Evolutionary conservation across 1,139 yeast species (phyloP).

Genomic region (Candida sanyaensis): DNA sequence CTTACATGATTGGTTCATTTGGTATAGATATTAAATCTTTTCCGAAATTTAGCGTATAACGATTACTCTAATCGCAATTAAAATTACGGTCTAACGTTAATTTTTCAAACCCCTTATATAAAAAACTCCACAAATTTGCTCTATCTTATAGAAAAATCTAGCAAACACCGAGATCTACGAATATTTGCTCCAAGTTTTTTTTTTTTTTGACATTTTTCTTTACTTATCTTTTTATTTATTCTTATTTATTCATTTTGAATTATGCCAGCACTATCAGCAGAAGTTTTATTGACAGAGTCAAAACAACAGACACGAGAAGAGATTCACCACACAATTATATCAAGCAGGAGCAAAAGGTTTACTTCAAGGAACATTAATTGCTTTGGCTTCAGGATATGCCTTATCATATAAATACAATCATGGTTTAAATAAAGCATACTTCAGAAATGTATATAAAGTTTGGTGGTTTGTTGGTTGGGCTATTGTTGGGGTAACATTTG

Average conservation of each 20-base stretch:
- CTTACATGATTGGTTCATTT: not conserved
- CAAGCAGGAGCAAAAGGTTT: constrained; percentile 44
- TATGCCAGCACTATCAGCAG: not conserved
- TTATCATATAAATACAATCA: constrained; percentile 36
- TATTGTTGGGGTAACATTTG: constrained; percentile 39
- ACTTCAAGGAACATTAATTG: constrained; percentile 39
- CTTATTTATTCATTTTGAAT: not conserved
- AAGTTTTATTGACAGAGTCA: constrained; percentile 10
- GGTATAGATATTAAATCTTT: not conserved
- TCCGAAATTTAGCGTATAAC: not conserved
- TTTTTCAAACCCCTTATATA: not conserved
- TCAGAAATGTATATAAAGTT: constrained; percentile 37
- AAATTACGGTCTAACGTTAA: not conserved
- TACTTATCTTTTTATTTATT: no score
- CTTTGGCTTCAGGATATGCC: constrained; percentile 35
- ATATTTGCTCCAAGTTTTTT: not conserved
- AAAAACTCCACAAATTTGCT: not conserved
- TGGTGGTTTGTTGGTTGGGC: constrained; percentile 44
- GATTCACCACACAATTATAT: constrained; percentile 28
- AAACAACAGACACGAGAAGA: constrained; percentile 16
- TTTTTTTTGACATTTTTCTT: not conserved
- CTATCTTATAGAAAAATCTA: no score
- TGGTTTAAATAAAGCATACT: constrained; percentile 36
- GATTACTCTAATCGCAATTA: no score
- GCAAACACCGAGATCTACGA: not conserved